Conservation (phyloP, 345 rosid genomes). For the Durio zibethinus region DNA sequence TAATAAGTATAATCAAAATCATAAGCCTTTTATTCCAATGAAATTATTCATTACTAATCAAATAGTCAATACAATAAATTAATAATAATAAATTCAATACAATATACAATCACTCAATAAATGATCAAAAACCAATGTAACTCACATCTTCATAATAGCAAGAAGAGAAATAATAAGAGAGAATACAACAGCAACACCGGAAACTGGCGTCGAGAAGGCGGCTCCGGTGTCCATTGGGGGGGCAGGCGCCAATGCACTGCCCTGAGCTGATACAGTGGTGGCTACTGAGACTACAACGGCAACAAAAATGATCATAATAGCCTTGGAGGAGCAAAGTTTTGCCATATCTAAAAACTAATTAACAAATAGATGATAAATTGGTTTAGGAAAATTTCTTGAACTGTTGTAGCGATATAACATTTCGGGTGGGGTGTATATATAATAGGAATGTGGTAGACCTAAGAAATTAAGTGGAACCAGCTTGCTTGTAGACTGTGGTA, state of each 20-base stretch:
- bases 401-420: background rate
- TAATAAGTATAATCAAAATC: too few relatives aligned
- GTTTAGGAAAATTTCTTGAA: background rate
- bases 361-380: background rate
- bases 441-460: background rate
- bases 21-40: too few relatives aligned
- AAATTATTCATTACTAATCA: slow-evolving; percentile 4
- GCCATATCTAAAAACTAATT: slow-evolving; percentile 22
- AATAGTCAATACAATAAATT: background rate
- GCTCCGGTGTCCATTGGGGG: slow-evolving; percentile 34
- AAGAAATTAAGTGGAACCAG: background rate
- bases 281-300: background rate
- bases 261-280: slow-evolving; percentile 37
- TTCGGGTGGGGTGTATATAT: background rate
- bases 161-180: slow-evolving; percentile 25
- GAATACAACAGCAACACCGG: slow-evolving; percentile 18
- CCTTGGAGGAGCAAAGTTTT: slow-evolving; percentile 22
- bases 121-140: background rate
- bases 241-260: slow-evolving; percentile 31
- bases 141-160: slow-evolving; percentile 20
- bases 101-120: background rate
- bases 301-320: slow-evolving; percentile 10
- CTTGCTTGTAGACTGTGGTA: background rate
- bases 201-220: slow-evolving; percentile 25
- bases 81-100: background rate